Evolutionary conservation across 2,329 filamentous ascomycete genomes (phyloP).

Genomic region (Diplocarpon mali): DNA sequence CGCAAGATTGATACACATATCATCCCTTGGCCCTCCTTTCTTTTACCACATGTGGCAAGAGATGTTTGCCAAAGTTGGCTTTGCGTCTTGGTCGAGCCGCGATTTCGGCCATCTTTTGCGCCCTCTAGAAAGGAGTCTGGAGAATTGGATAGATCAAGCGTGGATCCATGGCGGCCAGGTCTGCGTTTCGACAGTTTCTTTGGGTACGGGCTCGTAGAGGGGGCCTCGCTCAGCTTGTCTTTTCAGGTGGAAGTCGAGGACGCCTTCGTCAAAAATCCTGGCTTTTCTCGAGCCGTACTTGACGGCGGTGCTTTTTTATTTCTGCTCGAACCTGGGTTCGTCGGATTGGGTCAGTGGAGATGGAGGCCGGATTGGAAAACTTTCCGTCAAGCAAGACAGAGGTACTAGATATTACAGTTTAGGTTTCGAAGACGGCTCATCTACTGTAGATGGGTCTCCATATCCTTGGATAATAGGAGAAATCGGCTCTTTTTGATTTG

Average conservation of each 20-base stretch:
- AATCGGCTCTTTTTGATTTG: no score
- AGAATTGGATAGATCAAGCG: conserved; percentile 36
- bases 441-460: no score
- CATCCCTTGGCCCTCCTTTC: conserved; percentile 16
- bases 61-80: conserved; percentile 33
- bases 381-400: no score
- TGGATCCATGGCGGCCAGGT: conserved; percentile 40
- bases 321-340: no score
- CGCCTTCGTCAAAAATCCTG: not conserved
- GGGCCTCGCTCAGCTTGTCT: conserved; percentile 4
- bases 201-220: not conserved
- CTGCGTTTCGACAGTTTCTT: conserved; percentile 20
- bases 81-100: conserved; percentile 38
- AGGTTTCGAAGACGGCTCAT: no score
- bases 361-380: no score
- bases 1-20: conserved; percentile 17
- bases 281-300: not conserved
- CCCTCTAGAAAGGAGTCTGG: conserved; percentile 35
- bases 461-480: no score
- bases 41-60: conserved; percentile 13
- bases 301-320: no score
- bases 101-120: conserved; percentile 40
- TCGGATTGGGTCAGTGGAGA: no score
- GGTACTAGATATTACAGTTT: no score
- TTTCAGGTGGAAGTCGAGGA: conserved; percentile 7